Evolutionary conservation across 192 early-diverging fungal genomes (phyloP), one percentile per base, ranked within the genome.

Genomic region (Cladochytrium replicatum): DNA sequence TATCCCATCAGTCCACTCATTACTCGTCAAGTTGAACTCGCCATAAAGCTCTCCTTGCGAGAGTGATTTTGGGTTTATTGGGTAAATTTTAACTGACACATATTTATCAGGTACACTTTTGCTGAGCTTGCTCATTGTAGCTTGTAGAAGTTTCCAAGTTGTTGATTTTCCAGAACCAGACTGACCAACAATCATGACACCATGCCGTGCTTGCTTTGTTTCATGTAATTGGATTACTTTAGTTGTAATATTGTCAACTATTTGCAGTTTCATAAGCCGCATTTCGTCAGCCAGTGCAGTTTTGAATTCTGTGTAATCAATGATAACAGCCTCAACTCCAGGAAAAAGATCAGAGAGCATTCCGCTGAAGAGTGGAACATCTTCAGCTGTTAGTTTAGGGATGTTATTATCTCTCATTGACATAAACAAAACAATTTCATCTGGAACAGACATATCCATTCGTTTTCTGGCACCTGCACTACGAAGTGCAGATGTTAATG

Each of bases 1-100:
- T 21, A 79, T 60, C 23, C 76, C 76, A 49, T 79, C 76, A 8
- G 66, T 67, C 76, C 76, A 79, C 48, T 79, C 76, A 45, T 75
- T 79, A 5, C 62, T 63, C 17, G 37, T 49, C 30, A 74, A 63
- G 53, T 79, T 78, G 30, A 75, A 54, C 48, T 74, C 76, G 11
- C 76, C 76, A 46, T 79, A 79, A 4, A 79, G 48, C 48, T 79
- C 76, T 1, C 64, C 71, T 23, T 77, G 58, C 4, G 71, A 68
- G 6, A 79, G 23, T 6, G 68, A 61, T 44, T 79, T 79, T 13
- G 76, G 76, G 52, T 79, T 79, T 28, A 79, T 38, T 4, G 64
- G 25, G 55, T 49, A 79, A 5, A 53, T 46, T 44, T 69, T 77
- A 13, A 71, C 76, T 1, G 64, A 17, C 11, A 63, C 51, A 38